These are phyloP conservation scores for Dactylellina leptospora DNA, from an alignment of 2,329 filamentous ascomycete species.

Conservation along the genomic window DNA sequence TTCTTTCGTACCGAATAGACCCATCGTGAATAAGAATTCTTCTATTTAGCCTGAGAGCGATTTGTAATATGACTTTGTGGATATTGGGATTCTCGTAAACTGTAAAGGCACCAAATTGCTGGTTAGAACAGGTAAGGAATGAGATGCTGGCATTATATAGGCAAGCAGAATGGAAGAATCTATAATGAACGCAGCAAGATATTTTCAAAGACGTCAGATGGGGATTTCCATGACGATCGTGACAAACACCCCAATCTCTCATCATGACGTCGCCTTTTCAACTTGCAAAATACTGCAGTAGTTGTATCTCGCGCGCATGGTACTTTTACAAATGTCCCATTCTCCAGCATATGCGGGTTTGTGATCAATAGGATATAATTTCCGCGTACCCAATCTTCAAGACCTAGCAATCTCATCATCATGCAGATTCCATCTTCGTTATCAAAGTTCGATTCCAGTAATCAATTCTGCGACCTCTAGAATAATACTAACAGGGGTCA, in stretches of 20 bases:
- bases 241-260: background rate
- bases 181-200: too few relatives aligned
- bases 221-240: background rate
- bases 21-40: slow-evolving; percentile 30
- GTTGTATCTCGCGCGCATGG: too few relatives aligned
- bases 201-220: slow-evolving; percentile 5
- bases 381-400: too few relatives aligned
- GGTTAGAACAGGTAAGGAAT: too few relatives aligned
- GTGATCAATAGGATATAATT: background rate
- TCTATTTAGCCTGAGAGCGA: too few relatives aligned
- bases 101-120: too few relatives aligned
- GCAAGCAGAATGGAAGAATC: too few relatives aligned
- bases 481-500: background rate
- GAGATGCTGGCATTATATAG: too few relatives aligned
- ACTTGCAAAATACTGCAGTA: background rate
- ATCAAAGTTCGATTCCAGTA: background rate
- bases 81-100: too few relatives aligned
- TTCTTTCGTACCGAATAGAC: slow-evolving; percentile 35
- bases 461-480: background rate
- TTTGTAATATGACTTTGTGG: too few relatives aligned
- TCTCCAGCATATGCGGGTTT: background rate
- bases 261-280: background rate
- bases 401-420: slow-evolving; percentile 3
- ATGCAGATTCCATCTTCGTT: background rate
- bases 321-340: too few relatives aligned